Evolutionary conservation across 2,329 filamentous ascomycete species (phyloP).

Genomic region (Fusarium temperatum): DNA sequence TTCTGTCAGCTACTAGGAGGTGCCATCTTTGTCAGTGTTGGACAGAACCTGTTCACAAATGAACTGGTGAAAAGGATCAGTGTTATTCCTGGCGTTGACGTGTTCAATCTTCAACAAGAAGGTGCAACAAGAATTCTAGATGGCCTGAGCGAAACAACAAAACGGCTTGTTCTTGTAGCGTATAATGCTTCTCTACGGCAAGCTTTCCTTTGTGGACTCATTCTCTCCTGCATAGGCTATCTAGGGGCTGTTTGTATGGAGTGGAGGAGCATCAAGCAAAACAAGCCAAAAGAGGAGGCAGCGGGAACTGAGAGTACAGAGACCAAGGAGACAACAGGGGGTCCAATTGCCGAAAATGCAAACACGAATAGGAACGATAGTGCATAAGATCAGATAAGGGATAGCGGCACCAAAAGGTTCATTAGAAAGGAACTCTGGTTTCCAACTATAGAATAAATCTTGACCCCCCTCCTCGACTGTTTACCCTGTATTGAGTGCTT

Average conservation of each 20-base stretch:
- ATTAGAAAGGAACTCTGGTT: background rate
- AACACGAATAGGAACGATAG: background rate
- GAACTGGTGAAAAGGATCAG: conserved; percentile 3
- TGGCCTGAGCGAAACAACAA: background rate
- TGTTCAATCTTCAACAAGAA: background rate
- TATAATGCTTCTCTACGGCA: background rate
- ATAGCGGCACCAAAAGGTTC: background rate
- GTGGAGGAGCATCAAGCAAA: background rate
- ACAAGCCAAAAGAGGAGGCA: background rate
- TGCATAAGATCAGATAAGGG: background rate
- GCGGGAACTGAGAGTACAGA: background rate
- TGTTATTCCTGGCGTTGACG: background rate
- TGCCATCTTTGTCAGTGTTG: conserved; percentile 17
- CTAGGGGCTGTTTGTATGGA: background rate
- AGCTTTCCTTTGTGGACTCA: background rate
- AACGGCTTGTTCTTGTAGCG: background rate
- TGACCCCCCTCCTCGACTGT: background rate
- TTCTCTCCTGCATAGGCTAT: background rate
- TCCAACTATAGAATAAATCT: background rate
- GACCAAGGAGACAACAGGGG: background rate
- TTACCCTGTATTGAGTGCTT: background rate
- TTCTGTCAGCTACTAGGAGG: conserved; percentile 58
- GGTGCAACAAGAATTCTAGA: background rate
- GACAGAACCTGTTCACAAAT: conserved; percentile 19
- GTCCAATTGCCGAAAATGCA: background rate